Conservation (phyloP, 1,139 yeast species). For the Magnusiomyces magnusii region DNA sequence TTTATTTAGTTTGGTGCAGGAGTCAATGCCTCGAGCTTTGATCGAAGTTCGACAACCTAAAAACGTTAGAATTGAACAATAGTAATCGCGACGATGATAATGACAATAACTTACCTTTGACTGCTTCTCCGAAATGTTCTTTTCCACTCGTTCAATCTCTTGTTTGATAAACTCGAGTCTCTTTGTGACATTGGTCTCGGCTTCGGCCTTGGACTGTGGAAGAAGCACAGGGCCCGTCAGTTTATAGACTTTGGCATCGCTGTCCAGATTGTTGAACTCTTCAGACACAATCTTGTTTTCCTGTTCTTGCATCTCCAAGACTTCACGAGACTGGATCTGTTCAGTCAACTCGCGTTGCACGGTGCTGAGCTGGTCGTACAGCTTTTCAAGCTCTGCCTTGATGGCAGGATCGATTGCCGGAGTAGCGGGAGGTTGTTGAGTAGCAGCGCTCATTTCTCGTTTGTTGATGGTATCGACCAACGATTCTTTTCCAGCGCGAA, state of each 20-base stretch:
- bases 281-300: conserved; percentile 87
- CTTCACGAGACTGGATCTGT: conserved; percentile 41
- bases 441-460: no score
- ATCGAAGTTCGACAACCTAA: no score
- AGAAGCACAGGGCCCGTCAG: conserved; percentile 86
- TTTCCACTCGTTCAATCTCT: conserved; percentile 44
- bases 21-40: no score
- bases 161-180: conserved; percentile 77
- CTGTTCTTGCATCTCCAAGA: conserved; percentile 60
- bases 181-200: conserved; percentile 72
- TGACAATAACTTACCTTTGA: conserved; percentile 4
- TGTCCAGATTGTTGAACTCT: conserved; percentile 29
- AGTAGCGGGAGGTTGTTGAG: neutral
- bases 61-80: no score
- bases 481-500: no score
- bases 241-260: conserved; percentile 66
- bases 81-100: no score
- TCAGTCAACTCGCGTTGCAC: conserved; percentile 4
- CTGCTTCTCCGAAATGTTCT: neutral
- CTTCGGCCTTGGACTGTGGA: conserved; percentile 81
- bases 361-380: neutral
- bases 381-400: neutral
- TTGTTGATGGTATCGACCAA: no score
- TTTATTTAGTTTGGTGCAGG: no score
- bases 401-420: neutral